Base-by-base conservation (phyloP, 2,329 filamentous ascomycete genomes). In the Aspergillus hiratsukae region DNA sequence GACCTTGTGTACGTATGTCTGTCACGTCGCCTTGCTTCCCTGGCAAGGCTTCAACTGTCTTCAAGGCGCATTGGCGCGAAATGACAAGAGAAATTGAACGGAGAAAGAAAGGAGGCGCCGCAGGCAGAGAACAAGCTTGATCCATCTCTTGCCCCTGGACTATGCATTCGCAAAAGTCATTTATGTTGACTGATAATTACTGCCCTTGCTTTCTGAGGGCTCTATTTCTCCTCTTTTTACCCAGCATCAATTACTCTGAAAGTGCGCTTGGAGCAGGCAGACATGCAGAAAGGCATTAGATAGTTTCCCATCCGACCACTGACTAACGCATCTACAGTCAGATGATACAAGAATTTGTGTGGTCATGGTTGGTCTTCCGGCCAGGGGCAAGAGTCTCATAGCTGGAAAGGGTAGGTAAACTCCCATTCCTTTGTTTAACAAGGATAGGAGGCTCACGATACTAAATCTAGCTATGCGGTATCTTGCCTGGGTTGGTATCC, bases 321-420 rank as follows among this genome's bases (percentile, higher is more conserved):
- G 17, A 62, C 56, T 43, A 43, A 29, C n/a, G 8, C n/a, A 25
- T 29, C 83, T 92, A 63, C 88, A 96, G 90, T 90, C 89, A 67
- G 93, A 97, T 80, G 91, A 97, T 76, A 93, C 90, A 59, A 90
- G 90, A 75, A 95, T 99, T 79, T 97, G 93, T 75, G 92, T 99
- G 62, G 91, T 99, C 68, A 97, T 99, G 94, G 94, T 99, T 58
- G 94, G 94, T 64, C 82, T 99, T 72, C 94, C 94, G 54, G 94
- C 94, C 59, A 83, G 94, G 66, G 94, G 94, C 70, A 99, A 99
- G 83, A 96, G 91, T 79, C 86, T 96, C 75, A 97, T 99, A 72
- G 93, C 94, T 65, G 91, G 96, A 70, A 97, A 97, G 84, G 91
- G 92, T 94, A 80, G 69, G 79, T 72, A 55, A n/a, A 23, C 17